Conservation (phyloP, 2,329 filamentous ascomycete species). For the Triangularia setosa region DNA sequence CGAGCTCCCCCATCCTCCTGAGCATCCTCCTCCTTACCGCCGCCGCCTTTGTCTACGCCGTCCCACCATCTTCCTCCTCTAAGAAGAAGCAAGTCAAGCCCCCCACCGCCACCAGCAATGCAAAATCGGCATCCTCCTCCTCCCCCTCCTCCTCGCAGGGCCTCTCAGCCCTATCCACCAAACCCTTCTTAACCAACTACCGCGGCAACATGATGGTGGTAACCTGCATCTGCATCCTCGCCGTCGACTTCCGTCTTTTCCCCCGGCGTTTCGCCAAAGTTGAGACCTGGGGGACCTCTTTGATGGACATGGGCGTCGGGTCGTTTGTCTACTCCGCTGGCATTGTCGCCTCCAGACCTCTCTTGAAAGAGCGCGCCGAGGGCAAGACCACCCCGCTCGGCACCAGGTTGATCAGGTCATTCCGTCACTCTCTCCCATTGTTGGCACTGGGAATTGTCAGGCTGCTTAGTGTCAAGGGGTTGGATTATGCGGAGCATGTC, state of each 20-base stretch:
- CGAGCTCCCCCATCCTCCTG: conserved; percentile 68
- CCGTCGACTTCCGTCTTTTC: conserved; percentile 91
- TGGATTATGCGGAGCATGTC: conserved; percentile 96
- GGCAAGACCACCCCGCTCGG: conserved; percentile 47
- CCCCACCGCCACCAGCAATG: too few species aligned
- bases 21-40: conserved; percentile 71
- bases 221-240: conserved; percentile 89
- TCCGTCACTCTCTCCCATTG: conserved; percentile 79
- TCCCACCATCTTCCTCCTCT: conserved; percentile 39
- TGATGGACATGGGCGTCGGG: conserved; percentile 97
- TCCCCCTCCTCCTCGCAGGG: conserved; percentile 14
- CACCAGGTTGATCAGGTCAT: conserved; percentile 59
- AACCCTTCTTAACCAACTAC: conserved; percentile 90
- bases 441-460: conserved; percentile 75
- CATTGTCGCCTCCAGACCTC: conserved; percentile 78
- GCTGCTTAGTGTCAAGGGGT: conserved; percentile 82
- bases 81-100: conserved; percentile 33
- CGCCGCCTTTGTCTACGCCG: conserved; percentile 57
- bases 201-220: conserved; percentile 86
- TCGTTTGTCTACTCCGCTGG: conserved; percentile 96
- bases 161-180: conserved; percentile 63
- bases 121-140: conserved; percentile 8
- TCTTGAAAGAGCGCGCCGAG: conserved; percentile 65
- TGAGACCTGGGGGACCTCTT: conserved; percentile 98
- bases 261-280: conserved; percentile 95